These are phyloP conservation scores for Knoxdaviesia proteae DNA, from an alignment of 2,329 filamentous ascomycete genomes.

Conservation along the genomic window DNA sequence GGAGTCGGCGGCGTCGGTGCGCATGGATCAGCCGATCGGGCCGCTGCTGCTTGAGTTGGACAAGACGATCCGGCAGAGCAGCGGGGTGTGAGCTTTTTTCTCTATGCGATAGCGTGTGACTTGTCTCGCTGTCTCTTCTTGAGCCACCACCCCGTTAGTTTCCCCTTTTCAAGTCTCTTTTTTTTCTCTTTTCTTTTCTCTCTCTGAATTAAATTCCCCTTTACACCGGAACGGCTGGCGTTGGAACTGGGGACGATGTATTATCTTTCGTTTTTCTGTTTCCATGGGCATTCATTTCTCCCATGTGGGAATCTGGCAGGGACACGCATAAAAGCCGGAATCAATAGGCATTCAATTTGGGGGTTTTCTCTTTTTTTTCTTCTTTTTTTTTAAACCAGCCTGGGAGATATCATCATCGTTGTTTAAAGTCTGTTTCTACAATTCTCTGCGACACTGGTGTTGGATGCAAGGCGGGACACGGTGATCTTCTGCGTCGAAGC, in stretches of 20 bases:
- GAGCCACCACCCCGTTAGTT: not conserved
- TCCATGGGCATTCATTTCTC: not conserved
- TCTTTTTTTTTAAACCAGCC: not conserved
- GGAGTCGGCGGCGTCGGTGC: constrained; percentile 6
- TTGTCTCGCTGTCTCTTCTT: not conserved
- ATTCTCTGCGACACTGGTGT: too few relatives aligned
- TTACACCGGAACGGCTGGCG: not conserved
- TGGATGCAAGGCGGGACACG: too few relatives aligned
- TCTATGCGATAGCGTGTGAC: not conserved
- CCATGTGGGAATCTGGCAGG: too few relatives aligned
- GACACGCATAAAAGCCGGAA: too few relatives aligned
- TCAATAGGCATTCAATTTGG: not conserved
- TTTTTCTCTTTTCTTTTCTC: not conserved
- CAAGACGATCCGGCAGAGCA: constrained; percentile 2
- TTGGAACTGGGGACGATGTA: not conserved
- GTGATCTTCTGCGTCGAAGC: too few relatives aligned
- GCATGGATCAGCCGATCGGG: constrained; percentile 2
- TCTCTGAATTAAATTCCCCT: not conserved
- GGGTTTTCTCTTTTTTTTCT: not conserved
- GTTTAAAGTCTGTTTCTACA: too few relatives aligned
- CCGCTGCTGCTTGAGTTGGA: constrained; percentile 5
- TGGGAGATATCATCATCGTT: too few relatives aligned
- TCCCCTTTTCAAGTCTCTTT: not conserved
- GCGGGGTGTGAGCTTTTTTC: not conserved
- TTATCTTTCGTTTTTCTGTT: not conserved